phyloP scores from a whole-genome alignment of 371 early-diverging fungal genomes.

The Blakeslea trispora region DNA sequence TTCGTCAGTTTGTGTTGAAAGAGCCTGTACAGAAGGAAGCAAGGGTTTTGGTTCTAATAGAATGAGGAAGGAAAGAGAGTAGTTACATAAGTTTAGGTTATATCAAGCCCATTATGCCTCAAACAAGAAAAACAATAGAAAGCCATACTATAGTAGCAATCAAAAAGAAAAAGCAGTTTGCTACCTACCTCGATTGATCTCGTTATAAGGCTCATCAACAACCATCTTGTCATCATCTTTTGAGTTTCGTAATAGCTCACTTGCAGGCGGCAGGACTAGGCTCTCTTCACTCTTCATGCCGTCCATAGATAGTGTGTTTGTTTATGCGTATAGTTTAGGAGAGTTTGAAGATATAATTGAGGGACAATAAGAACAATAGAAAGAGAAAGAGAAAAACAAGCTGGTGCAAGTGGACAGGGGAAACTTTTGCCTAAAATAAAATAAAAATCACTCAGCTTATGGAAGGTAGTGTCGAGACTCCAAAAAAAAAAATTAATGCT shows the following conservation, averaged over 20 bases:
- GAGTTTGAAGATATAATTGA: too few relatives aligned
- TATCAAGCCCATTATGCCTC: too few relatives aligned
- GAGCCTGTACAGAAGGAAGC: constrained; percentile 10
- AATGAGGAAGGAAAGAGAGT: too few relatives aligned
- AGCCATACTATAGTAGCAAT: not conserved
- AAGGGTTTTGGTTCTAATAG: constrained; percentile 2
- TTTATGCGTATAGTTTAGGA: not conserved
- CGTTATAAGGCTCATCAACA: constrained; percentile 11
- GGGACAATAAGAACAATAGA: too few relatives aligned
- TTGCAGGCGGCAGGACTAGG: constrained; percentile 33
- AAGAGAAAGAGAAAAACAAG: constrained; percentile 1
- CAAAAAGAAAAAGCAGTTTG: not conserved
- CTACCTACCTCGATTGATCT: constrained; percentile 1
- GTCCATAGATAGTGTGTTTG: constrained; percentile 7
- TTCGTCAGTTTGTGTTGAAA: constrained; percentile 33
- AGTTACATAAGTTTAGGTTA: too few relatives aligned
- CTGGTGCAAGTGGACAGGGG: constrained; percentile 3
- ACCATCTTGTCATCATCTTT: constrained; percentile 16
- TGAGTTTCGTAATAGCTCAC: constrained; percentile 29
- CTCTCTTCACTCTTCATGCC: not conserved
- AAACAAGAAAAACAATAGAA: not conserved
- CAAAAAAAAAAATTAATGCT: not conserved
- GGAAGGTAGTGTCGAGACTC: not conserved
- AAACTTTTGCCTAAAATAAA: not conserved
- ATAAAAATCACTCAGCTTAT: not conserved